Base-by-base conservation (phyloP, 2,329 filamentous ascomycete genomes). In the Arthrobotrys sinensis region DNA sequence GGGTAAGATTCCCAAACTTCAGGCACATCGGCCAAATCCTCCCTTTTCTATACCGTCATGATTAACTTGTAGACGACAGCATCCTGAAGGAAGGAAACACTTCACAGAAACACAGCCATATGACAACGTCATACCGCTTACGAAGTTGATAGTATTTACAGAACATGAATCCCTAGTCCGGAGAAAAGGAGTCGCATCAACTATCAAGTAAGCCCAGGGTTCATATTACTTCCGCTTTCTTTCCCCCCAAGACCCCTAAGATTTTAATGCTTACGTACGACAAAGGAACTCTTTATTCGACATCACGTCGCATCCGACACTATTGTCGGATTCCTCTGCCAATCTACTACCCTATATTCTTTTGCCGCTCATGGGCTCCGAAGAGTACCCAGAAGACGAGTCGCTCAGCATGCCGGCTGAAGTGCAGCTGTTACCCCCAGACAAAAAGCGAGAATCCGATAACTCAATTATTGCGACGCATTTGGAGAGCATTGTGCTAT, bases 111-210 rank as follows among this genome's bases (percentile, higher is more conserved):
- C 89, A 67, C 92, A 96, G 83, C 85, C 89, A 0, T 95, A 96
- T 84, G 94, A 97, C 83, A 87, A 86, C 0, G 89, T 97, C 12
- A 90, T 97, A n/a, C 96, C 96, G 1, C 87, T 98, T 57, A 93
- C 92, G 60, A 98, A 98, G 86, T 87, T 99, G 79, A 92, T 92
- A 77, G 95, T 98, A 76, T 98, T 98, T 84, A 98, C 96, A 0
- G 93, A 97, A 84, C 93, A 97, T 85, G 87, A 89, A 81, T 96
- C 93, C 1, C 88, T 91, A 32, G 90, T 97, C 67, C 90, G 96
- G 73, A 88, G 96, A 68, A 93, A 93, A 82, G 96, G 96, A n/a
- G 94, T 97, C n/a, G 95, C 95, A 6, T 94, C 91, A 78, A 96
- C 93, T 8, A 93, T 99, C 83, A 98, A 98, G 80, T 81, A 63